Evolutionary conservation across 306 rosid species (phyloP).

Genomic region (Mimosa bimucronata): DNA sequence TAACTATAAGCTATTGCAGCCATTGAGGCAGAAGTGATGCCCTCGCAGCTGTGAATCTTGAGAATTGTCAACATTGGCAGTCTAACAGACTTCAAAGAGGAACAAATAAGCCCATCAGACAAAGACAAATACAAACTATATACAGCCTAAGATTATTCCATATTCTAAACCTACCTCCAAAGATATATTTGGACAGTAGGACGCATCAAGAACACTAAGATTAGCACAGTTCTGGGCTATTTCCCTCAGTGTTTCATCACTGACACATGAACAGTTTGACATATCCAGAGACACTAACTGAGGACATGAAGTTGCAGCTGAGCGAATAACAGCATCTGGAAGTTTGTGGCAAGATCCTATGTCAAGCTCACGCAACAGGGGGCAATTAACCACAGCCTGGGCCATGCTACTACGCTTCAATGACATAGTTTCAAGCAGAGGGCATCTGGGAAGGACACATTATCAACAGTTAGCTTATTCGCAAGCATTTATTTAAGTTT

Average conservation of each 20-base stretch:
- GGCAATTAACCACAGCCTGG: slow-evolving; percentile 90
- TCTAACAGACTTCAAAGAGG: slow-evolving; percentile 76
- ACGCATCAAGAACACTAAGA: slow-evolving; percentile 86
- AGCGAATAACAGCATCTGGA: slow-evolving; percentile 95
- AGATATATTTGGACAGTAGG: slow-evolving; percentile 94
- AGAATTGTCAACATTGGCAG: slow-evolving; percentile 84
- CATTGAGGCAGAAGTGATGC: slow-evolving; percentile 98
- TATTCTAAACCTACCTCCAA: slow-evolving; percentile 71
- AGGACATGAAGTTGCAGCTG: slow-evolving; percentile 94
- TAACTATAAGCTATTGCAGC: slow-evolving; percentile 72
- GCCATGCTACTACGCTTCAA: slow-evolving; percentile 99
- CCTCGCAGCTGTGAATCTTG: slow-evolving; percentile 93
- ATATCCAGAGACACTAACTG: slow-evolving; percentile 83
- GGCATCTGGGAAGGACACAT: slow-evolving; percentile 69
- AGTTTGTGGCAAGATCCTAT: slow-evolving; percentile 97
- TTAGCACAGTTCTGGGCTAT: slow-evolving; percentile 67
- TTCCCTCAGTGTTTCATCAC: slow-evolving; percentile 96
- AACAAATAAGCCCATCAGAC: slow-evolving; percentile 56
- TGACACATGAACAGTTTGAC: slow-evolving; percentile 92
- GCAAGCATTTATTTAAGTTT: neutral
- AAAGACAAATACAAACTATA: slow-evolving; percentile 36
- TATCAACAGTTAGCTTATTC: slow-evolving; percentile 30
- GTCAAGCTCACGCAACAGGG: slow-evolving; percentile 85
- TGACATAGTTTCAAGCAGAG: slow-evolving; percentile 91
- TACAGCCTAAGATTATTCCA: slow-evolving; percentile 7